A percentile compares a stretch with the other conserved stretches of the same genome.
These are phyloP conservation scores for Nigrograna mackinnonii DNA, from an alignment of 2,329 filamentous ascomycete species.

Conservation along the genomic window DNA sequence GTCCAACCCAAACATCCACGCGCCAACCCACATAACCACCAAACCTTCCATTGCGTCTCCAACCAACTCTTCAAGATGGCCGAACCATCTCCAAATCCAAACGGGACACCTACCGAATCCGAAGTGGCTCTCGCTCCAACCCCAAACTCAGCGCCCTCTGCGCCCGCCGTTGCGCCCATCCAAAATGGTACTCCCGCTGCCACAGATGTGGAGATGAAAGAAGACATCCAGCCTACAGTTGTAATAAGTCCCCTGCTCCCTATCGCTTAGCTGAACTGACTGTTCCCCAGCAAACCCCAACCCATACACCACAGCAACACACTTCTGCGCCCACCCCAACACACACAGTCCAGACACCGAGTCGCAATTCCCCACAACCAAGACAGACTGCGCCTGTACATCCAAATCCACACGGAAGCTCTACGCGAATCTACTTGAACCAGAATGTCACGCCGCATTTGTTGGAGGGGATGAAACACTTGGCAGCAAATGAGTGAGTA, in stretches of 20 bases:
- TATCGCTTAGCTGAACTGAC: not conserved
- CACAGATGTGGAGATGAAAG: conserved; percentile 35
- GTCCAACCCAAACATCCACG: not conserved
- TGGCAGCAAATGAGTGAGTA: conserved; percentile 49
- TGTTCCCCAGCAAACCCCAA: conserved; percentile 14
- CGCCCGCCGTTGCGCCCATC: conserved; percentile 7
- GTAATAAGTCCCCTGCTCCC: conserved; percentile 3
- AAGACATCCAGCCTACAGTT: conserved; percentile 14
- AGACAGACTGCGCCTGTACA: conserved; percentile 28
- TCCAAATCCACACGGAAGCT: conserved; percentile 50
- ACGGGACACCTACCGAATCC: not conserved
- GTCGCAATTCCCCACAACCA: conserved; percentile 41
- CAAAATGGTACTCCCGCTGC: conserved; percentile 22
- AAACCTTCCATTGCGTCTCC: not conserved
- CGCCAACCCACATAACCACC: not conserved
- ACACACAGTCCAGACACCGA: conserved; percentile 16
- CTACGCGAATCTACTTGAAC: conserved; percentile 54
- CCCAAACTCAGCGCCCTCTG: conserved; percentile 9
- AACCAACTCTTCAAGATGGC: conserved; percentile 14
- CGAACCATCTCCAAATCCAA: conserved; percentile 17
- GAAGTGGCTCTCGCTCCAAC: conserved; percentile 12
- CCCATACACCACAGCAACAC: conserved; percentile 6
- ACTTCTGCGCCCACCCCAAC: conserved; percentile 4
- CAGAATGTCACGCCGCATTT: conserved; percentile 54
- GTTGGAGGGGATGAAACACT: conserved; percentile 56